Evolutionary conservation across 257 asterid genomes (phyloP).

Genomic region (Capsicum baccatum): DNA sequence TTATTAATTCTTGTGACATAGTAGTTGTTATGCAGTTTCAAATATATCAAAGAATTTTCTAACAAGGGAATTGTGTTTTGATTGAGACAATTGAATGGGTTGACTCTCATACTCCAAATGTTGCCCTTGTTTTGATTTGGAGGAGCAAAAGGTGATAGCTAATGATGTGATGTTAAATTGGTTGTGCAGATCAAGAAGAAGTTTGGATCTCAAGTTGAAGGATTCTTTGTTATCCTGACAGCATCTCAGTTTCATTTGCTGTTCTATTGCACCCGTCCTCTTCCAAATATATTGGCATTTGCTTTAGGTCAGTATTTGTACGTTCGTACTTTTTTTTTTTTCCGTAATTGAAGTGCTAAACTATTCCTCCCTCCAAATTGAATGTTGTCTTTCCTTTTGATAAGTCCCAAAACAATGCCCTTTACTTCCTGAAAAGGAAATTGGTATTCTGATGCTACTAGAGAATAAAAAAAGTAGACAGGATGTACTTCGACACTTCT

Average conservation of each 20-base stretch:
- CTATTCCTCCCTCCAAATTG: conserved; percentile 11
- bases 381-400: conserved; percentile 1
- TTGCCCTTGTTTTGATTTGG: conserved; percentile 17
- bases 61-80: conserved; percentile 1
- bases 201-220: conserved; percentile 92
- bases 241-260: conserved; percentile 84
- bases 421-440: not conserved
- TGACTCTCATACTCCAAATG: not conserved
- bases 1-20: not conserved
- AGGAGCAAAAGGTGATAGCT: conserved; percentile 21
- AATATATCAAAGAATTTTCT: not conserved
- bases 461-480: not conserved
- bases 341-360: not conserved
- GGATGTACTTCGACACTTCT: not conserved
- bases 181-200: conserved; percentile 77
- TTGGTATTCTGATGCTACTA: not conserved
- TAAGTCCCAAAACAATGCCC: conserved; percentile 5
- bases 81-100: conserved; percentile 8
- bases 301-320: conserved; percentile 64
- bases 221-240: conserved; percentile 79
- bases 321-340: not conserved
- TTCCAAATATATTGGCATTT: conserved; percentile 91
- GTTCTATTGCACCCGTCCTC: conserved; percentile 97
- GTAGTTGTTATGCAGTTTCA: conserved; percentile 1
- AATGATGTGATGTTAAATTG: conserved; percentile 33